Evolutionary conservation across 2,329 filamentous ascomycete species (phyloP).

Genomic region (Cladophialophora immunda): DNA sequence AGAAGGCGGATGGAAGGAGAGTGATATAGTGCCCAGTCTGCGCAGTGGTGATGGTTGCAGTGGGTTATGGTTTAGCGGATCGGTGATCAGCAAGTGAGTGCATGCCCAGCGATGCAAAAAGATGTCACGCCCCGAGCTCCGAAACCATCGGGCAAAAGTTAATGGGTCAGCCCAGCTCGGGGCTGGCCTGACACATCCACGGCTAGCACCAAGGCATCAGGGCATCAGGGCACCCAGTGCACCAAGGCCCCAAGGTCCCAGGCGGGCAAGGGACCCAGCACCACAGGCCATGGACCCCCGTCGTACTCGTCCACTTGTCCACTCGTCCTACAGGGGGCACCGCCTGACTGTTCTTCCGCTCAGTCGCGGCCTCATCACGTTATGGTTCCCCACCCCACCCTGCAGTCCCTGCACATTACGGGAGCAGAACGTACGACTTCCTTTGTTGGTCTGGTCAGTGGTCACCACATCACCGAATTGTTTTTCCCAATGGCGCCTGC

Average conservation of each 20-base stretch:
- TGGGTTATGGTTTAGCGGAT: background rate
- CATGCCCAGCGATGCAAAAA: constrained; percentile 13
- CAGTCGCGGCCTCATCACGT: constrained; percentile 14
- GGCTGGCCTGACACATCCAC: constrained; percentile 8
- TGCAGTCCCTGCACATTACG: background rate
- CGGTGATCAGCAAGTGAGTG: background rate
- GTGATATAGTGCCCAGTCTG: constrained; percentile 12
- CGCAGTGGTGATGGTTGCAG: background rate
- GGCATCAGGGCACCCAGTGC: background rate
- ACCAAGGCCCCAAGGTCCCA: background rate
- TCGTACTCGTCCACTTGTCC: no score
- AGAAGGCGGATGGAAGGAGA: constrained; percentile 18
- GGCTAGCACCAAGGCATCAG: background rate
- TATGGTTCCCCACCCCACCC: constrained; percentile 11
- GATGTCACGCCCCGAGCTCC: constrained; percentile 18
- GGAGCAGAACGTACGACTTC: constrained; percentile 7
- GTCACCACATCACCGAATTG: background rate
- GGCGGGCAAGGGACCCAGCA: background rate
- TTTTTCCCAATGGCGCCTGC: background rate
- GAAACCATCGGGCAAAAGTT: constrained; percentile 14
- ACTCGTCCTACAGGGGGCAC: constrained; percentile 1
- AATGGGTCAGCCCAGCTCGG: background rate
- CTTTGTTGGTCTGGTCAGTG: background rate
- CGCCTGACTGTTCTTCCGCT: constrained; percentile 20
- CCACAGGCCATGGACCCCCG: background rate